These are phyloP conservation scores for Leptodontidium sp. DNA, from an alignment of 2,329 filamentous ascomycete genomes.

Conservation along the genomic window DNA sequence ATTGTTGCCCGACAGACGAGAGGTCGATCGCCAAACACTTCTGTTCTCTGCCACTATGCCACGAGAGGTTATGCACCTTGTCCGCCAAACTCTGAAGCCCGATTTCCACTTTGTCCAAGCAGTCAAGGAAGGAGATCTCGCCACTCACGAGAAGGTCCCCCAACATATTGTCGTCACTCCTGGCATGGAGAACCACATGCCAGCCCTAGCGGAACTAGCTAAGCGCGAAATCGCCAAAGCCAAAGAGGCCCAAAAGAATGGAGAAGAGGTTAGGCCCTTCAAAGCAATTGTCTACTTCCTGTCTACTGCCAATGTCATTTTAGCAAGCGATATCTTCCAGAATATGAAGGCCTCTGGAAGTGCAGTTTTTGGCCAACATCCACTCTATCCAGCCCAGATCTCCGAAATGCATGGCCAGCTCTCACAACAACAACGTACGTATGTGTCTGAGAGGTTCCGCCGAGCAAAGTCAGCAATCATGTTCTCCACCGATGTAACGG, in stretches of 20 bases:
- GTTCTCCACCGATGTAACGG: slow-evolving; percentile 82
- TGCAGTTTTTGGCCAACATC: slow-evolving; percentile 38
- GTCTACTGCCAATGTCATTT: slow-evolving; percentile 75
- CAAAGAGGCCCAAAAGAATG: slow-evolving; percentile 21
- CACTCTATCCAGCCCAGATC: slow-evolving; percentile 42
- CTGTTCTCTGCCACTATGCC: slow-evolving; percentile 96
- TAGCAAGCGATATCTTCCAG: slow-evolving; percentile 65
- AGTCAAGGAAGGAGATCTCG: slow-evolving; percentile 79
- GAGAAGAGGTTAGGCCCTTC: slow-evolving; percentile 59
- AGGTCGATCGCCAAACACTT: slow-evolving; percentile 84
- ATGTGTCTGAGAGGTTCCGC: slow-evolving; percentile 77
- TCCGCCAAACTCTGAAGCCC: slow-evolving; percentile 76
- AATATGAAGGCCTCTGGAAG: slow-evolving; percentile 35
- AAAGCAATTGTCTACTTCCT: slow-evolving; percentile 95
- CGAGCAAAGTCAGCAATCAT: slow-evolving; percentile 66
- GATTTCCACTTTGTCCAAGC: slow-evolving; percentile 91
- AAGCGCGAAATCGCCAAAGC: slow-evolving; percentile 48
- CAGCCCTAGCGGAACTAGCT: slow-evolving; percentile 67
- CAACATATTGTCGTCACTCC: slow-evolving; percentile 75
- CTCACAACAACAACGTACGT: slow-evolving; percentile 72
- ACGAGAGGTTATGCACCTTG: slow-evolving; percentile 80
- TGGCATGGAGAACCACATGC: slow-evolving; percentile 80
- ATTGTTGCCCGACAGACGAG: slow-evolving; percentile 66
- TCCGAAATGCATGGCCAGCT: slow-evolving; percentile 81
- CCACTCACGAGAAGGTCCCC: slow-evolving; percentile 85